Base-by-base conservation (phyloP, 2,329 filamentous ascomycete genomes). In the Paraphoma chrysanthemicola region DNA sequence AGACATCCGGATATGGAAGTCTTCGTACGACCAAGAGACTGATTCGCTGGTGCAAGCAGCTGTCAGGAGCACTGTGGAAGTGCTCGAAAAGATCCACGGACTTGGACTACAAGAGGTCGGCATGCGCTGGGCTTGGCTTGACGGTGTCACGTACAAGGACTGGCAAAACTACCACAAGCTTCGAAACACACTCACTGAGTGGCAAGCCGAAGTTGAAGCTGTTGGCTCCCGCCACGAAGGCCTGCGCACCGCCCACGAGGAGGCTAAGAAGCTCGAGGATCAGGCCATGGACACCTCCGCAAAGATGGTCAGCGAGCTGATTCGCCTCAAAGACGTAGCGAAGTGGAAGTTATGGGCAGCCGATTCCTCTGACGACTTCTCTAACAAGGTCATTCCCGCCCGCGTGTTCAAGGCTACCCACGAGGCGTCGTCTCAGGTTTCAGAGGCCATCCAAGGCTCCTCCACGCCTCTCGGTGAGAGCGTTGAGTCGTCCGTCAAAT, bases 91-190 rank as follows among this genome's bases (percentile, higher is more conserved):
- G 70, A 93, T 95, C 57, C 88, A 91, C 42, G 90, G 93, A 67
- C 83, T 97, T 36, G 92, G 93, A 6, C 83, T 97, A 33, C 92
- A 96, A 73, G 92, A 96, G 74, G 92, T 97, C 51, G 93, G 93
- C 54, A 94, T 96, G 88, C 85, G 80, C 57, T 99, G 95, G 93
- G 93, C 94, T 11, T 96, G 92, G 89, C 95, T 93, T 80, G 93
- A 98, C 55, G 92, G 92, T 31, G 86, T 99, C 59, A 96, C 94
- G 1, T 97, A 99, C 82, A 93, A 96, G 76, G 93, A 99, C 75
- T 99, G 95, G 95, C 87, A 90, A 57, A 95, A 94, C 75, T 99
- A 97, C 72, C 93, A 98, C 75, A 87, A 91, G 57, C 82, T 99
- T 55, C 96, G 91, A 80, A 86, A 85, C 51, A 89, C 90, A 11